Percentiles rank a stretch among this genome's conserved stretches.
These are phyloP conservation scores for Fonsecaea pedrosoi DNA, from an alignment of 2,329 filamentous ascomycete species.

Conservation along the genomic window DNA sequence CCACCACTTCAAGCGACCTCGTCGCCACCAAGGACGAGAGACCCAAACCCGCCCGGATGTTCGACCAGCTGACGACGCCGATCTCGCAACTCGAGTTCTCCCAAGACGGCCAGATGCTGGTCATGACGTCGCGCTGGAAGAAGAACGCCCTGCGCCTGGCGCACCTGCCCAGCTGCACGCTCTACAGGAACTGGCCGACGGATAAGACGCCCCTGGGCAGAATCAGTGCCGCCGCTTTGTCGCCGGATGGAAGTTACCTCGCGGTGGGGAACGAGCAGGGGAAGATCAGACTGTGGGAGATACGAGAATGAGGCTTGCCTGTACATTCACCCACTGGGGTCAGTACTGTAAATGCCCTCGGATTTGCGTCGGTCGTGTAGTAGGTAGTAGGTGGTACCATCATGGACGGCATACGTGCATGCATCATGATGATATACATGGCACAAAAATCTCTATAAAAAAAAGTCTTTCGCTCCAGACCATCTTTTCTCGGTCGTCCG, in stretches of 20 bases:
- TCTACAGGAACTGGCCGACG: conserved; percentile 97
- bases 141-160: conserved; percentile 85
- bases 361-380: neutral
- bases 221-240: conserved; percentile 71
- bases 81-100: conserved; percentile 81
- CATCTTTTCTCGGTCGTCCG: neutral
- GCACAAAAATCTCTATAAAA: neutral
- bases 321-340: neutral
- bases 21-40: conserved; percentile 54
- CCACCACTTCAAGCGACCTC: conserved; percentile 41
- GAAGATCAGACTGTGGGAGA: conserved; percentile 90
- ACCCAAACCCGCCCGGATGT: conserved; percentile 73
- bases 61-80: conserved; percentile 88
- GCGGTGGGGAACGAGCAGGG: conserved; percentile 89
- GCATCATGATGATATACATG: neutral
- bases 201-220: conserved; percentile 84
- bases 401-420: neutral
- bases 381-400: neutral
- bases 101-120: conserved; percentile 86
- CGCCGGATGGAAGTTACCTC: conserved; percentile 51
- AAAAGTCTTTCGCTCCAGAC: neutral
- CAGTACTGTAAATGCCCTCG: neutral
- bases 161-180: conserved; percentile 88
- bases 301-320: conserved; percentile 62
- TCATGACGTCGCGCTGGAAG: conserved; percentile 85